Conservation (phyloP, 257 asterid species). For the Nicotiana undulata region DNA sequence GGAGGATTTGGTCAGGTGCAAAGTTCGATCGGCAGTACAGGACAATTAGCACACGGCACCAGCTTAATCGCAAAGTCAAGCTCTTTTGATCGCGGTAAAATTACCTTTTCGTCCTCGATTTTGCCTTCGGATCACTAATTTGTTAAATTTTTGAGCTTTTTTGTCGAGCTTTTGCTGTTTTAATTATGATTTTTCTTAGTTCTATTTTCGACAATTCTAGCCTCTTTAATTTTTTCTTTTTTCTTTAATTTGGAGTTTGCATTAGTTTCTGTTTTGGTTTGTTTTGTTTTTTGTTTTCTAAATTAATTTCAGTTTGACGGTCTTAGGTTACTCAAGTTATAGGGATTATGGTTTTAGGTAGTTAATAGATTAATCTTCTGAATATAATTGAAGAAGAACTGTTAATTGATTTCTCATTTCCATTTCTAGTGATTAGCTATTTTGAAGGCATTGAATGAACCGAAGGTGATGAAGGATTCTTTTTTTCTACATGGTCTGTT, state of each 20-base stretch:
- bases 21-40: no score
- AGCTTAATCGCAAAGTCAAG: not conserved
- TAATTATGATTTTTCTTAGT: not conserved
- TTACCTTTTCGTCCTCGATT: not conserved
- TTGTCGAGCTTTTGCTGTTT: not conserved
- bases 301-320: not conserved
- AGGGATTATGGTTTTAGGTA: not conserved
- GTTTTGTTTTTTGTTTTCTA: not conserved
- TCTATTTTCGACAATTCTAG: not conserved
- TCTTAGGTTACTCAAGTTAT: not conserved
- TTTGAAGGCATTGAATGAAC: not conserved
- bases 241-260: not conserved
- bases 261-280: not conserved
- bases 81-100: not conserved
- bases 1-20: no score
- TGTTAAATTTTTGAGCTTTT: not conserved
- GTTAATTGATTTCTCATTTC: not conserved
- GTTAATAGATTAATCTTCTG: not conserved
- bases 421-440: not conserved
- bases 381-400: not conserved
- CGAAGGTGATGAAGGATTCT: not conserved
- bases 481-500: not conserved
- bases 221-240: not conserved
- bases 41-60: no score
- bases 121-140: not conserved